These are phyloP conservation scores for Lindgomyces ingoldianus DNA, from an alignment of 495 filamentous ascomycete genomes.

Conservation along the genomic window DNA sequence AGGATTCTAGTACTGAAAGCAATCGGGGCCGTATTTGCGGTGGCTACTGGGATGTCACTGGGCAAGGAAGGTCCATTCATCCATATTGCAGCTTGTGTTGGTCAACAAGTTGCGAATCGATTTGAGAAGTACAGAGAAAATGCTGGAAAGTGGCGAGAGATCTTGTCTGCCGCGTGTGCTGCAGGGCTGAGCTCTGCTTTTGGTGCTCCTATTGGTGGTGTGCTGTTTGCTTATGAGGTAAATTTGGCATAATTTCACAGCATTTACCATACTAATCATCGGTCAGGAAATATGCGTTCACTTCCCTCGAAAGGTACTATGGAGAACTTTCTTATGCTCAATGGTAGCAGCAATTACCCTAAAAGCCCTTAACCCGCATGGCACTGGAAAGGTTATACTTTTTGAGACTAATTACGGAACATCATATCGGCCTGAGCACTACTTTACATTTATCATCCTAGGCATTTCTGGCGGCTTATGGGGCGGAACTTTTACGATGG, in stretches of 20 bases:
- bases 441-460: slow-evolving; percentile 56
- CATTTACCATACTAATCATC: neutral
- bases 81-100: slow-evolving; percentile 58
- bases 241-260: slow-evolving; percentile 52
- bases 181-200: slow-evolving; percentile 57
- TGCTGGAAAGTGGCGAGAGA: slow-evolving; percentile 53
- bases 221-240: slow-evolving; percentile 44
- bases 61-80: slow-evolving; percentile 62
- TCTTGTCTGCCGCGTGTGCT: slow-evolving; percentile 56
- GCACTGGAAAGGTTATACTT: slow-evolving; percentile 57
- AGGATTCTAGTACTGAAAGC: slow-evolving; percentile 58
- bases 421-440: slow-evolving; percentile 53
- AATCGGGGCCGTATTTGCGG: slow-evolving; percentile 56
- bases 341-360: slow-evolving; percentile 53
- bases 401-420: slow-evolving; percentile 59
- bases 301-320: slow-evolving; percentile 58
- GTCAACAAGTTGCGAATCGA: slow-evolving; percentile 52
- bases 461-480: slow-evolving; percentile 56
- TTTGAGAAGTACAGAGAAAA: slow-evolving; percentile 57
- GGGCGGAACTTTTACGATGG: slow-evolving; percentile 56
- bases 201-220: neutral
- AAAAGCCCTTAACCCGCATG: slow-evolving; percentile 55
- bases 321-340: slow-evolving; percentile 58
- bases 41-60: slow-evolving; percentile 58
- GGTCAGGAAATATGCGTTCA: slow-evolving; percentile 51